Percentiles rank a stretch among this genome's conserved stretches.
phyloP scores from a whole-genome alignment of 2,329 filamentous ascomycete species.

The Alternaria infectoria region DNA sequence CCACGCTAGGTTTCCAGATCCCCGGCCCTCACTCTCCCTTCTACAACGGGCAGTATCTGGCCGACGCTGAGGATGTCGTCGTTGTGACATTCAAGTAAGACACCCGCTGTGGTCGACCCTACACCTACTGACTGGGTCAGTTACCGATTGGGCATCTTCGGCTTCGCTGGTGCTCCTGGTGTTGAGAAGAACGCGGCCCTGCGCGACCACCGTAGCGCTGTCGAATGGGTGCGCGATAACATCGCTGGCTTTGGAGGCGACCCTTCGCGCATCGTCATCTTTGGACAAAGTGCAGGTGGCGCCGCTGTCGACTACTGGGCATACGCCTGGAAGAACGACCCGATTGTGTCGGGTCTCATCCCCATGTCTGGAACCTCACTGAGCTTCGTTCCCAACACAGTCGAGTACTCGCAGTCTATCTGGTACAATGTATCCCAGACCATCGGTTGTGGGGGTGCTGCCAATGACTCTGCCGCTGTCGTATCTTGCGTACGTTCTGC shows the following conservation, averaged over 20 bases:
- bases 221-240: slow-evolving; percentile 51
- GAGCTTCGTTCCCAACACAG: slow-evolving; percentile 37
- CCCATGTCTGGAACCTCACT: slow-evolving; percentile 56
- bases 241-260: slow-evolving; percentile 52
- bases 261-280: slow-evolving; percentile 47
- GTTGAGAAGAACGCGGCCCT: slow-evolving; percentile 48
- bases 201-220: slow-evolving; percentile 32
- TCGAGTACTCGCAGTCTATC: slow-evolving; percentile 27
- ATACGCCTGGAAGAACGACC: slow-evolving; percentile 56
- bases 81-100: slow-evolving; percentile 38
- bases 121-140: slow-evolving; percentile 10
- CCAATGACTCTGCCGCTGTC: slow-evolving; percentile 30
- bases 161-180: slow-evolving; percentile 47
- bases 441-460: slow-evolving; percentile 42
- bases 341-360: slow-evolving; percentile 58
- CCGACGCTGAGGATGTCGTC: slow-evolving; percentile 37
- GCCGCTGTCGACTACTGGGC: slow-evolving; percentile 56
- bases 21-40: slow-evolving; percentile 33
- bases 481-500: slow-evolving; percentile 48
- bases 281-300: slow-evolving; percentile 49
- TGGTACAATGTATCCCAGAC: slow-evolving; percentile 49
- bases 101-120: background rate
- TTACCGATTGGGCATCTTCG: slow-evolving; percentile 50
- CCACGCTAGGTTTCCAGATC: slow-evolving; percentile 27
- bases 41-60: slow-evolving; percentile 37